Evolutionary conservation across 441 rosid species (phyloP).

Genomic region (Biscutella auriculata): DNA sequence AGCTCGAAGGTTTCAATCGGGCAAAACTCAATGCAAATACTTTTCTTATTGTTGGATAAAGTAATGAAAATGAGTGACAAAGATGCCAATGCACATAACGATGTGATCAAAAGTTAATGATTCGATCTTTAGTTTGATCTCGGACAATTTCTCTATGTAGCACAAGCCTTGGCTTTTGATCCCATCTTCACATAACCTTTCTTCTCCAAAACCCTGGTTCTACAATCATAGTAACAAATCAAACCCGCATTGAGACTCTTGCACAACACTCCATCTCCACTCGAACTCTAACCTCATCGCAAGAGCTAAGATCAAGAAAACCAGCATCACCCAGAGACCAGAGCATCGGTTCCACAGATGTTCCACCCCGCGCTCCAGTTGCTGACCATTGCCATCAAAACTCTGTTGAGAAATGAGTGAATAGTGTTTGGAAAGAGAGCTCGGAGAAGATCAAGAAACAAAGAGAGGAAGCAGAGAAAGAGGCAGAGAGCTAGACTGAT

Average conservation of each 20-base stretch:
- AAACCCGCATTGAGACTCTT: conserved; percentile 10
- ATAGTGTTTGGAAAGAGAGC: conserved; percentile 17
- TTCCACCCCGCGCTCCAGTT: conserved; percentile 37
- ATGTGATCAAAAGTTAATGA: background rate
- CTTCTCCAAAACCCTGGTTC: conserved; percentile 21
- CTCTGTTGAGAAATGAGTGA: conserved; percentile 5
- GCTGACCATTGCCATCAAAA: conserved; percentile 20
- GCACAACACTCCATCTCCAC: background rate
- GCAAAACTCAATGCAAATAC: background rate
- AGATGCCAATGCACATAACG: background rate
- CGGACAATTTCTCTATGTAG: background rate
- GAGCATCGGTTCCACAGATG: conserved; percentile 26
- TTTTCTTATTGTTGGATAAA: too few species aligned
- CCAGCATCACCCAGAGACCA: conserved; percentile 25
- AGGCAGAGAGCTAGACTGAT: conserved; percentile 20
- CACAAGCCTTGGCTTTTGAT: conserved; percentile 1
- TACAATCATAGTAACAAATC: conserved; percentile 27
- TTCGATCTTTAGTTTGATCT: background rate
- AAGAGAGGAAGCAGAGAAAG: conserved; percentile 8
- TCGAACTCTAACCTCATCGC: background rate
- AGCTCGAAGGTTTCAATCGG: background rate
- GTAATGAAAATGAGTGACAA: too few species aligned
- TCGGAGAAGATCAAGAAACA: conserved; percentile 27
- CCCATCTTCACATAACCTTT: conserved; percentile 26
- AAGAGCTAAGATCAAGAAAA: conserved; percentile 23